Percentiles rank a stretch among this genome's conserved stretches.
Evolutionary conservation across 768 basidiomycete genomes (phyloP).

Genomic region (Amanita subjunquillea): DNA sequence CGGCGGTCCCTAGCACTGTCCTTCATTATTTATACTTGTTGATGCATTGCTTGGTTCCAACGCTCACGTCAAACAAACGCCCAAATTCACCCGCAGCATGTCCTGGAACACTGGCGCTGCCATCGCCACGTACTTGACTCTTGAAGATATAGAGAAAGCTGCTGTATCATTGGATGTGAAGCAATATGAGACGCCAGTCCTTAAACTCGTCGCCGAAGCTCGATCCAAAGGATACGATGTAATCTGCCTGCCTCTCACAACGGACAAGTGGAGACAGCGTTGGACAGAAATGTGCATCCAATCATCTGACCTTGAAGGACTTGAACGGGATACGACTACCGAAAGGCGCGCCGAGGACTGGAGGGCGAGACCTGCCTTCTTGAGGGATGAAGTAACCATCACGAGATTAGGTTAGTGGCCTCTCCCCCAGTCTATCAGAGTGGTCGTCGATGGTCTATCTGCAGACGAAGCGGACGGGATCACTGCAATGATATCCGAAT

Average conservation of each 20-base stretch:
- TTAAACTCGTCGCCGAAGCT: conserved; percentile 40
- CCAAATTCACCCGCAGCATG: conserved; percentile 10
- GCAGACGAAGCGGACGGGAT: conserved; percentile 68
- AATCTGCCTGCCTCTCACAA: conserved; percentile 84
- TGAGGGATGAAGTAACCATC: conserved; percentile 79
- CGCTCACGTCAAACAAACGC: neutral
- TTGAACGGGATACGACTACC: conserved; percentile 28
- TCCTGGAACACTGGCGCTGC: conserved; percentile 28
- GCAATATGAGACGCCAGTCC: conserved; percentile 34
- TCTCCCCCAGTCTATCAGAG: neutral
- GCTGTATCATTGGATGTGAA: conserved; percentile 11
- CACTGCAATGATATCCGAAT: conserved; percentile 78
- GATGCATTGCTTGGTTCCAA: conserved; percentile 18
- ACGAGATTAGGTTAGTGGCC: conserved; percentile 59
- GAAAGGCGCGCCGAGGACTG: conserved; percentile 75
- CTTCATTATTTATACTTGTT: conserved; percentile 5
- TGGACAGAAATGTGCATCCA: conserved; percentile 88
- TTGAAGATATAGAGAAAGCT: conserved; percentile 30
- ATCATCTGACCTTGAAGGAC: conserved; percentile 28
- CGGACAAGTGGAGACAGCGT: conserved; percentile 71
- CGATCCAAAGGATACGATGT: conserved; percentile 62
- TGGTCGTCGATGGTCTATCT: neutral
- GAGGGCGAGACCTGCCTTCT: conserved; percentile 75
- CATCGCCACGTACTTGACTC: conserved; percentile 26
- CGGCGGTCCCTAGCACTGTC: neutral